Evolutionary conservation across 164 flowering plant species (phyloP), one percentile per base, ranked within the genome.

Genomic region (Litsea cubeba): DNA sequence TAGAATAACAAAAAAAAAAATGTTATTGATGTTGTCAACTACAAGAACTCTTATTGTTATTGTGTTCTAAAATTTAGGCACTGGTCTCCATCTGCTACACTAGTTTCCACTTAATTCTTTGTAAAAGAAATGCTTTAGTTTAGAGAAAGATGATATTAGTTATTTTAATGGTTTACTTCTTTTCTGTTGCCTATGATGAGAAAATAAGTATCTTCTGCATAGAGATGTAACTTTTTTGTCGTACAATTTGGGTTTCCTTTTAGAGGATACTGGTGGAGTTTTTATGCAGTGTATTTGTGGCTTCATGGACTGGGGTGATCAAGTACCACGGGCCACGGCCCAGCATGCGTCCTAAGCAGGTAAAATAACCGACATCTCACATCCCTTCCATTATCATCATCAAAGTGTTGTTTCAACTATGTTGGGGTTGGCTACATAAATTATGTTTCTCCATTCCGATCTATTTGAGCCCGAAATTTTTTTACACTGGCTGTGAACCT

Each of bases 291-390:
- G 89, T 94, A 79, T 96, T 94, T 87, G 98, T 96, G 75, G 97
- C 98, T 68, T 96, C 98, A n/a, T 96, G 99, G 99, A 96, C 99
- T 74, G 99, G 97, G 24, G 97, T 96, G 78, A 91, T 96, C 77
- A 96, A 86, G 80, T 96, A 94, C 76, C 99, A 96, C 74, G 99
- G 98, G 20, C 98, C 99, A 78, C 85, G 91, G 64, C 99, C 98
- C n/a, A 88, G 97, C 85, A 88, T 84, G 68, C 86, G 97, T 64
- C 97, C 99, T 67, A 88, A 85, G 79, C 97, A 95, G 91, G 99
- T 91, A 73, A 2, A 23, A 51, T 67, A 40, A 40, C 46, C 8
- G 46, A 40, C 46, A 40, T 40, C 46, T 40, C 8, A 40, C 11
- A 0, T 5, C 46, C 10, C 2, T 40, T 40, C 46, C 46, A 40